Evolutionary conservation across 1,284 basidiomycete genomes (phyloP).

Genomic region (Trichosporon faecale): DNA sequence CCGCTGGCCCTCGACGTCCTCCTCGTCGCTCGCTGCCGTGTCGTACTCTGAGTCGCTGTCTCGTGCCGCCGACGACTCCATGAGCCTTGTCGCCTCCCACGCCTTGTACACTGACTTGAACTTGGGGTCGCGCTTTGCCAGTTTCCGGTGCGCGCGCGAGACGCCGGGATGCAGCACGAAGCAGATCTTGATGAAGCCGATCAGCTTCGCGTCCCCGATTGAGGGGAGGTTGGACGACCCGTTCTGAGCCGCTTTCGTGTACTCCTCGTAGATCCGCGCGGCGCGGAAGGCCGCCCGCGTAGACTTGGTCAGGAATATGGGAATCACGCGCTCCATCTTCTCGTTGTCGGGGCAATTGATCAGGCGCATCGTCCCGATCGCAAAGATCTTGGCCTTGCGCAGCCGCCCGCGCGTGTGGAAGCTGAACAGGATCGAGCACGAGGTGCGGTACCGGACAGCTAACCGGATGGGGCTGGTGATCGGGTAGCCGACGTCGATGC

Average conservation of each 20-base stretch:
- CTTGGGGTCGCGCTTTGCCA: conserved; percentile 43
- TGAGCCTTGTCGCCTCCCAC: conserved; percentile 37
- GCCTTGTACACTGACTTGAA: conserved; percentile 47
- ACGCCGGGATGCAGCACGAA: conserved; percentile 44
- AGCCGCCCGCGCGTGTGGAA: conserved; percentile 35
- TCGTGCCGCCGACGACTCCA: background rate
- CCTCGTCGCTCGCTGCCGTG: conserved; percentile 14
- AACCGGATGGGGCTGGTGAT: conserved; percentile 32
- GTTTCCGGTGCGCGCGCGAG: conserved; percentile 38
- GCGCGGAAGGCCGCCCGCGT: conserved; percentile 33
- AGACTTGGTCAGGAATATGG: conserved; percentile 40
- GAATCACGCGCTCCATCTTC: conserved; percentile 25
- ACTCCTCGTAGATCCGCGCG: conserved; percentile 3
- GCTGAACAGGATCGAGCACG: conserved; percentile 45
- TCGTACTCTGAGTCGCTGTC: conserved; percentile 16
- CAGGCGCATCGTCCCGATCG: conserved; percentile 38
- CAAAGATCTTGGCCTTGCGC: conserved; percentile 43
- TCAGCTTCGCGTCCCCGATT: conserved; percentile 12
- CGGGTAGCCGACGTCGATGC: conserved; percentile 22
- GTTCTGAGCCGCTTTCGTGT: conserved; percentile 21
- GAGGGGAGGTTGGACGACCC: background rate
- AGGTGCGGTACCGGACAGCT: conserved; percentile 50
- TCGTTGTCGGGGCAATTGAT: conserved; percentile 39
- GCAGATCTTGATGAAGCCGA: conserved; percentile 38
- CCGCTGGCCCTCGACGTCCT: background rate